phyloP scores from a whole-genome alignment of 345 rosid species.

The Gossypium turneri region DNA sequence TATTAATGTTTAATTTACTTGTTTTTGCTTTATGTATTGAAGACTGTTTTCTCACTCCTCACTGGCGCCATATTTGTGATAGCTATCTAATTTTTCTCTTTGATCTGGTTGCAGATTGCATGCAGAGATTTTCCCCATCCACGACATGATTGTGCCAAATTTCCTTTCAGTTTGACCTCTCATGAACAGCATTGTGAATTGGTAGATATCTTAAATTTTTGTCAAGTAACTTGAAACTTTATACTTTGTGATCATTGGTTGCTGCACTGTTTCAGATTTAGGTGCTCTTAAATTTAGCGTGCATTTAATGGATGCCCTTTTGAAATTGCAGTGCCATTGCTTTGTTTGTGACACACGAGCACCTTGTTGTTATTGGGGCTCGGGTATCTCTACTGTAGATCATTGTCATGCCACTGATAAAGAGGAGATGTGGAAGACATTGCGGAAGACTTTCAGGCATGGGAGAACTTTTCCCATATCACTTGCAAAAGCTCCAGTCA shows the following conservation, averaged over 20 bases:
- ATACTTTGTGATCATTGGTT: not conserved
- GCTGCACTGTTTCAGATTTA: not conserved
- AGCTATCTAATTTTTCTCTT: not conserved
- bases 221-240: not conserved
- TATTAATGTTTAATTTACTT: not conserved
- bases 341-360: constrained; percentile 82
- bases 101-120: constrained; percentile 55
- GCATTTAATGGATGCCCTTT: not conserved
- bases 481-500: constrained; percentile 22
- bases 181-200: constrained; percentile 56
- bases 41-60: not conserved
- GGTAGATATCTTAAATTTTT: constrained; percentile 34
- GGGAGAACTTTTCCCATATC: constrained; percentile 23
- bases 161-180: constrained; percentile 49
- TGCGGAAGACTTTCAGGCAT: constrained; percentile 44
- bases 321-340: constrained; percentile 71
- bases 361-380: constrained; percentile 67
- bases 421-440: constrained; percentile 53
- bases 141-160: constrained; percentile 69
- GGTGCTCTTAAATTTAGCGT: not conserved
- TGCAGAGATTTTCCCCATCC: constrained; percentile 92
- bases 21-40: not conserved
- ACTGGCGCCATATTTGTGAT: not conserved
- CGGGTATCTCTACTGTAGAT: constrained; percentile 33
- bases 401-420: constrained; percentile 90